Conservation (phyloP, 108 stramenopile genomes). For the Stephanodiscus minutulus region DNA sequence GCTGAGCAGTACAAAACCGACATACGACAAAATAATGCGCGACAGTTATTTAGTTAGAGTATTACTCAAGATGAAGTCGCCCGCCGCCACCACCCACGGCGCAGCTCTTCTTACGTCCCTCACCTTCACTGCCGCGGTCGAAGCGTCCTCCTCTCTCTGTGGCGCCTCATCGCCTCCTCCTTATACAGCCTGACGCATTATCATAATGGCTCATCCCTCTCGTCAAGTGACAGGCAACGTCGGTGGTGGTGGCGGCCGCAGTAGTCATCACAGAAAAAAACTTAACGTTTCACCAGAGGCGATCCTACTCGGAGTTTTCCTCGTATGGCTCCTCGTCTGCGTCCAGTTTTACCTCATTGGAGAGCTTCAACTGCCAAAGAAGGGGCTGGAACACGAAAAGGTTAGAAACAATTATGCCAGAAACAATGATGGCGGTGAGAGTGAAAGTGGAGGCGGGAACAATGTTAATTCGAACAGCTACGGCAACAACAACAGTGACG, state of each 20-base stretch:
- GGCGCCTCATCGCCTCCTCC: too few relatives aligned
- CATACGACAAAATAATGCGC: too few relatives aligned
- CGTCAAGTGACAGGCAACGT: conserved; percentile 8
- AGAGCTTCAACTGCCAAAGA: neutral
- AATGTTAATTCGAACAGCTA: neutral
- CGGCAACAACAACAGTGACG: neutral
- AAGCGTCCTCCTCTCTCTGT: too few relatives aligned
- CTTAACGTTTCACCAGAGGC: conserved; percentile 7
- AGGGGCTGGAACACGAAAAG: too few relatives aligned
- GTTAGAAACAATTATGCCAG: neutral
- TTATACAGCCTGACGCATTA: too few relatives aligned
- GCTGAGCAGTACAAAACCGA: too few relatives aligned
- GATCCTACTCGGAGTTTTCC: neutral
- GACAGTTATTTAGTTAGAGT: too few relatives aligned
- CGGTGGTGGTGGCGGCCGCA: neutral
- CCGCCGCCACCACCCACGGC: too few relatives aligned
- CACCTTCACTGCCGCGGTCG: too few relatives aligned
- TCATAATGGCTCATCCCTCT: conserved; percentile 13
- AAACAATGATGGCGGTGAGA: neutral
- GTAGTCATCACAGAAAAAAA: conserved; percentile 3
- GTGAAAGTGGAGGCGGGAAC: neutral
- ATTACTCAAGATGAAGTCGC: too few relatives aligned
- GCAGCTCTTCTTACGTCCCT: too few relatives aligned
- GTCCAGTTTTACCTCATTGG: neutral
- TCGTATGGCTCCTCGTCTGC: conserved; percentile 5